Base-by-base conservation (phyloP, 2,329 filamentous ascomycete species). In the Talaromyces atroroseus region DNA sequence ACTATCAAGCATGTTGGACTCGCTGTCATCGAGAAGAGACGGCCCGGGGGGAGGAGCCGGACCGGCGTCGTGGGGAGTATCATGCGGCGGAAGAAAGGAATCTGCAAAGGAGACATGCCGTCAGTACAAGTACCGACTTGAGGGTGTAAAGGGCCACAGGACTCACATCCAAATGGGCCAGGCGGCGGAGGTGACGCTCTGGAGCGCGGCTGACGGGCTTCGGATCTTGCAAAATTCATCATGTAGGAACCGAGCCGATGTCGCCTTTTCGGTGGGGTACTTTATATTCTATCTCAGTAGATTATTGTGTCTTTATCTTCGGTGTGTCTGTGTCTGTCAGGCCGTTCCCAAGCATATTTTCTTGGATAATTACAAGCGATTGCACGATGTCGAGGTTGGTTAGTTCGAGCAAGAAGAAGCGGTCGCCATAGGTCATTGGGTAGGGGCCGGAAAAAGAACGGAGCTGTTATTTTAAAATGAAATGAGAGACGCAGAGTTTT, bases 91-190 rank as follows among this genome's bases (percentile, higher is more conserved):
- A 51, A 71, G 65, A 45, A 72, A 68, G 12, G 66, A 65, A 65
- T 73, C 71, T 72, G 21, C n/a, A 46, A 20, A 38, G 42, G 23
- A 47, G 21, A 23, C 32, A 52, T 38, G 24, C 29, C 29, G 18
- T 14, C 14, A 46, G 52, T 58, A 29, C 54, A 48, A 55, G 38
- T 57, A 16, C n/a, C 2, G 20, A 11, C 14, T 24, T 18, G 26
- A 23, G 23, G 18, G 11, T 3, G 16, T 44, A 32, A 23, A 34
- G n/a, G n/a, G 5, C 8, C 24, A 26, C 53, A 44, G 52, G 48
- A 80, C 85, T 64, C 79, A 88, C 85, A 88, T 66, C 85, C 86
- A 78, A 88, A 88, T 38, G 83, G 82, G 67, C 82, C 74, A 61
- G 80, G 77, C 56, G 78, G 73, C 64, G 82, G 77, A 65, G 79